These are phyloP conservation scores for Nicotiana knightiana DNA, from an alignment of 257 asterid genomes.

Conservation along the genomic window DNA sequence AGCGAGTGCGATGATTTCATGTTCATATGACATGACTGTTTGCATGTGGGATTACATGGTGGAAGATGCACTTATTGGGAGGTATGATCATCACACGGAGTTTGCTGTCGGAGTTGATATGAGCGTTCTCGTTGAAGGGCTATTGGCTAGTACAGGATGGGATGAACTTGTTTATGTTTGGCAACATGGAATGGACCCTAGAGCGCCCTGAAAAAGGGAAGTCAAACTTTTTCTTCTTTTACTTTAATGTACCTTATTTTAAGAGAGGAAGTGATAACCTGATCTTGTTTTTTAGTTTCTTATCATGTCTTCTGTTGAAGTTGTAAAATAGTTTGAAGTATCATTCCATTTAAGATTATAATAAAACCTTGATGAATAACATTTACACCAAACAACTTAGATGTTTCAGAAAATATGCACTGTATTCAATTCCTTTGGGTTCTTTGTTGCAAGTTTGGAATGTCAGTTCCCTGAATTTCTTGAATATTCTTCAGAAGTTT, in stretches of 20 bases:
- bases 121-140: slow-evolving; percentile 95
- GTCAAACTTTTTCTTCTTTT: not conserved
- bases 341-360: not conserved
- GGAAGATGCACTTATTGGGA: slow-evolving; percentile 79
- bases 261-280: not conserved
- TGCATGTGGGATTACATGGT: slow-evolving; percentile 98
- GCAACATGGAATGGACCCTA: slow-evolving; percentile 96
- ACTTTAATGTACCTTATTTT: slow-evolving; percentile 7
- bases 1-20: slow-evolving; percentile 63
- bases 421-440: not conserved
- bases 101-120: slow-evolving; percentile 92
- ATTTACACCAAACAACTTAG: not conserved
- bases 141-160: slow-evolving; percentile 96
- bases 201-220: slow-evolving; percentile 54
- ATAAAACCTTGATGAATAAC: not conserved
- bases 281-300: not conserved
- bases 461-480: not conserved
- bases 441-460: not conserved
- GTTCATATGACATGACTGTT: slow-evolving; percentile 91
- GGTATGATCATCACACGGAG: slow-evolving; percentile 93
- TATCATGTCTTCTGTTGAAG: not conserved
- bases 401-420: not conserved
- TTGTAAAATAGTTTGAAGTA: slow-evolving; percentile 5
- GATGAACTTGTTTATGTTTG: slow-evolving; percentile 93
- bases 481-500: not conserved